phyloP scores from a whole-genome alignment of 305 asterid genomes.

The Solanum hybrid region DNA sequence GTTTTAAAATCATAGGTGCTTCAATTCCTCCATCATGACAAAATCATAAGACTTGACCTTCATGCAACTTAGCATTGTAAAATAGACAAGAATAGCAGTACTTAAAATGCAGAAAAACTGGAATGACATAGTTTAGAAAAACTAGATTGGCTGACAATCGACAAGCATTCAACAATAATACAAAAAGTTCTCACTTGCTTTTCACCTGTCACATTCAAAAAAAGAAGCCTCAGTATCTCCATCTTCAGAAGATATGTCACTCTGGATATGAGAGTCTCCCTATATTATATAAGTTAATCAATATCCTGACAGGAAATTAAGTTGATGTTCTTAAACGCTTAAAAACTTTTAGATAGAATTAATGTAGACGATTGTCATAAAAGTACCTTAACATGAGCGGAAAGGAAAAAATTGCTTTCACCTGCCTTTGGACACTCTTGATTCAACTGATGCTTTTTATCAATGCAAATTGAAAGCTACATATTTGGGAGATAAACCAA shows the following conservation, averaged over 20 bases:
- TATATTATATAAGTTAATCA: slow-evolving; percentile 11
- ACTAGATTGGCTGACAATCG: slow-evolving; percentile 2
- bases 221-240: slow-evolving; percentile 26
- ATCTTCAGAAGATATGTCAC: slow-evolving; percentile 29
- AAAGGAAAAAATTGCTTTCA: slow-evolving; percentile 24
- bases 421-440: slow-evolving; percentile 27
- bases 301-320: neutral
- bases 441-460: slow-evolving; percentile 40
- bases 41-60: neutral
- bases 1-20: neutral
- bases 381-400: slow-evolving; percentile 30
- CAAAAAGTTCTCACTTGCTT: slow-evolving; percentile 32
- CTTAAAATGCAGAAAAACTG: neutral
- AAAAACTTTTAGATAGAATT: neutral
- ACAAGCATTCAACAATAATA: slow-evolving; percentile 16
- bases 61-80: neutral
- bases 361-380: slow-evolving; percentile 15
- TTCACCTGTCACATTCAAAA: slow-evolving; percentile 53
- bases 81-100: neutral
- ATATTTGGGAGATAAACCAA: slow-evolving; percentile 7
- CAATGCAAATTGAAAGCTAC: slow-evolving; percentile 83
- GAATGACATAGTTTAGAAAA: neutral
- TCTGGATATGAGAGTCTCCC: slow-evolving; percentile 33
- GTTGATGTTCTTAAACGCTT: neutral
- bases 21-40: neutral